Evolutionary conservation across 352 stramenopile genomes (phyloP).

Genomic region (Phytophthora hybrid): DNA sequence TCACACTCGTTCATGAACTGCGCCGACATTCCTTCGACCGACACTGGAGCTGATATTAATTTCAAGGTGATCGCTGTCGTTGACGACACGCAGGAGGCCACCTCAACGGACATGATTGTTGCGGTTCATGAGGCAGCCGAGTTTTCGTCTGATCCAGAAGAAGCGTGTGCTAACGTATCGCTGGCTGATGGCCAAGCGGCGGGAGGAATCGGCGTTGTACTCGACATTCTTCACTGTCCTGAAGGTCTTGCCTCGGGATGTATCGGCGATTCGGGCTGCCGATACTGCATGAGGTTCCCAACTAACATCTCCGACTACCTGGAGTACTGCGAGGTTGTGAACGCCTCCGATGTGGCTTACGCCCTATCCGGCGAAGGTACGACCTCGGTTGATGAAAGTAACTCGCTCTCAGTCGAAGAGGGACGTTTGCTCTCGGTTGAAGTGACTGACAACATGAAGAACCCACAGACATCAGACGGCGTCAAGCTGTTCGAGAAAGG

Average conservation of each 20-base stretch:
- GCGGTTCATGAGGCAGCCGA: constrained; percentile 12
- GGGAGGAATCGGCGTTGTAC: constrained; percentile 39
- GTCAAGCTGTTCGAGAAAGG: not conserved
- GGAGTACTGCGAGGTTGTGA: constrained; percentile 38
- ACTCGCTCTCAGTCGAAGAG: not conserved
- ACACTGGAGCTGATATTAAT: constrained; percentile 35
- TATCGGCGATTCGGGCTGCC: constrained; percentile 34
- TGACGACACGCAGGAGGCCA: constrained; percentile 14
- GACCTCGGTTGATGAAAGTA: not conserved
- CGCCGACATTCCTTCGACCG: constrained; percentile 21
- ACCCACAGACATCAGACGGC: not conserved
- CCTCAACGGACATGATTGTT: constrained; percentile 13
- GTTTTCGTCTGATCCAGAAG: constrained; percentile 1
- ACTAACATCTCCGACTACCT: constrained; percentile 32
- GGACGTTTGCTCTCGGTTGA: constrained; percentile 4
- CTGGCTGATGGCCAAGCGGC: constrained; percentile 39
- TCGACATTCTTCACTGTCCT: constrained; percentile 38
- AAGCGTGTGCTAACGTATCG: constrained; percentile 21
- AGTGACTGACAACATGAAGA: constrained; percentile 1
- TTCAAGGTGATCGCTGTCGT: constrained; percentile 31
- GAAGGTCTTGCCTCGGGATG: constrained; percentile 36
- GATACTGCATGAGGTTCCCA: constrained; percentile 45
- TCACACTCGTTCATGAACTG: constrained; percentile 36
- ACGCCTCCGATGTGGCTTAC: constrained; percentile 22
- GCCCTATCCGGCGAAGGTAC: constrained; percentile 15